phyloP scores from a whole-genome alignment of 1,284 basidiomycete species.

The Microbotryum lychnidis-dioicae region DNA sequence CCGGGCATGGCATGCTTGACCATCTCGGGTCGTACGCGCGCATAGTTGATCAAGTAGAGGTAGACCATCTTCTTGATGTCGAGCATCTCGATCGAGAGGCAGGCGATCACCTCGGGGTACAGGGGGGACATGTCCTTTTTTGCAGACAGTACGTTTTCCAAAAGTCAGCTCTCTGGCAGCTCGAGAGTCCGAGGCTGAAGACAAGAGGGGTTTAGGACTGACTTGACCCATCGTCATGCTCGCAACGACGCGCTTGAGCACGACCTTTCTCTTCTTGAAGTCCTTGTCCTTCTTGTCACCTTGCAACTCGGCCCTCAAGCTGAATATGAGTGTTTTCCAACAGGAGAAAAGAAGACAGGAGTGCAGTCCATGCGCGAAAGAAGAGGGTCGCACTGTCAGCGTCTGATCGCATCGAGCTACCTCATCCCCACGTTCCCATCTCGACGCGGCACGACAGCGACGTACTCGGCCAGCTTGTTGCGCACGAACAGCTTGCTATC shows the following conservation, averaged over 20 bases:
- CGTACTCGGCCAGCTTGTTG: conserved; percentile 28
- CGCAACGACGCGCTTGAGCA: conserved; percentile 89
- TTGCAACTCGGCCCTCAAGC: conserved; percentile 57
- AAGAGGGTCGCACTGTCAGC: not conserved
- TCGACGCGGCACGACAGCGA: not conserved
- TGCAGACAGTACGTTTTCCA: not conserved
- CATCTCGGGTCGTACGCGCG: conserved; percentile 75
- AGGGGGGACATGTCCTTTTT: conserved; percentile 78
- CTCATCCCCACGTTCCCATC: not conserved
- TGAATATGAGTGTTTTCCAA: not conserved
- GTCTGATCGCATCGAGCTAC: not conserved
- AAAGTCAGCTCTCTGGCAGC: not conserved
- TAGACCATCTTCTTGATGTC: conserved; percentile 99
- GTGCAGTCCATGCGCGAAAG: not conserved
- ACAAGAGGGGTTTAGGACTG: conserved; percentile 51
- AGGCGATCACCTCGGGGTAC: conserved; percentile 81
- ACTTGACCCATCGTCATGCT: conserved; percentile 96
- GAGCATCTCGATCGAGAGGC: conserved; percentile 74
- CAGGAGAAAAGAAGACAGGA: not conserved
- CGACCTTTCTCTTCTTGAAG: conserved; percentile 76
- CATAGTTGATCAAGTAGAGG: conserved; percentile 86
- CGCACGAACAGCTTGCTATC: conserved; percentile 30
- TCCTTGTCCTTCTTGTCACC: conserved; percentile 86
- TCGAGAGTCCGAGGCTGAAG: no score
- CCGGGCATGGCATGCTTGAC: conserved; percentile 79